Base-by-base conservation (phyloP, 164 flowering plant genomes). In the Platanus orientalis region DNA sequence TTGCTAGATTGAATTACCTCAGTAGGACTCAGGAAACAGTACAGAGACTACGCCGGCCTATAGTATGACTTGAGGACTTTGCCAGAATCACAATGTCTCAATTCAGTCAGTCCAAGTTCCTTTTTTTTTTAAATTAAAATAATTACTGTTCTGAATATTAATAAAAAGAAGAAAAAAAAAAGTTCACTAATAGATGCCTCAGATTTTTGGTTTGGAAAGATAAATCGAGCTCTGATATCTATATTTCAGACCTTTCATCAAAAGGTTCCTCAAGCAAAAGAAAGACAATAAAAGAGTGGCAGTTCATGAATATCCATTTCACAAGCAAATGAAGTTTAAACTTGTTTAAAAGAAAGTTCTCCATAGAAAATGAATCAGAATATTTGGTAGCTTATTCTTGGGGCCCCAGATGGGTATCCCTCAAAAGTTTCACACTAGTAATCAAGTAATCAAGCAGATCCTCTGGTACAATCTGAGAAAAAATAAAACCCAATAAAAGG, bases 381-480 rank as follows among this genome's bases (percentile, higher is more conserved):
- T 54, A 62, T 68, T 58, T 63, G 54, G 61, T 55, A 62, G 54
- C 53, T 71, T 73, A 70, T 81, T 80, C 58, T 66, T 52, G 65
- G 83, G 79, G 64, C 56, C 70, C 74, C 66, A 71, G 9, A 70
- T 39, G 67, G 72, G 65, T 23, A 68, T 49, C 81, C 81, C 79
- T 71, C 57, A 49, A 70, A 58, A 68, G 73, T 73, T 76, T 77
- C 84, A 81, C 86, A 76, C 82, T 73, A 70, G 63, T 56, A 73
- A 77, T 65, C 70, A 70, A 70, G 63, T 56, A 73, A 77, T 65
- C 70, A 70, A 70, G 75, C 69, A 69, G 66, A 78, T 71, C 42
- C 58, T 75, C 76, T 60, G 67, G 68, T 73, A 78, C 81, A 78
- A 68, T 66, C 64, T 70, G 73, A 72, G 63, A 52, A 76, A 56